Evolutionary conservation across 345 rosid genomes (phyloP).

Genomic region (Luvunga scandens): DNA sequence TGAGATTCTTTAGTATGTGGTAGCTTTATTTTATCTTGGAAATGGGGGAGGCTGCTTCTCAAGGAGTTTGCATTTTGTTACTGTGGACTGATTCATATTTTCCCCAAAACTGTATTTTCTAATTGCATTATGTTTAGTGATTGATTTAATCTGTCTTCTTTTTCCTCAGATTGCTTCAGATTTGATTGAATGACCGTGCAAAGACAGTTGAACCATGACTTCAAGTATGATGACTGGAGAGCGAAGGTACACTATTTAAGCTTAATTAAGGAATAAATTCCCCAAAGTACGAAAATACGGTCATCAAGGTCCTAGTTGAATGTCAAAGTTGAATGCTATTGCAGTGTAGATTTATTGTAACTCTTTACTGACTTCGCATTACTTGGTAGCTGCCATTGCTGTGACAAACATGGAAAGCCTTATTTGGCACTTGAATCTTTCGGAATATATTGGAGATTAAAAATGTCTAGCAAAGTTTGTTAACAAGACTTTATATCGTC

Average conservation of each 20-base stretch:
- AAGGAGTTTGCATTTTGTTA: neutral
- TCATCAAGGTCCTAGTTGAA: neutral
- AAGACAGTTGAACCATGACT: conserved; percentile 35
- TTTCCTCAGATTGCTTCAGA: conserved; percentile 27
- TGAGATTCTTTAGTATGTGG: neutral
- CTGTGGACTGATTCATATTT: neutral
- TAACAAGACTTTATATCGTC: neutral
- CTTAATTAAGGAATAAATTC: neutral
- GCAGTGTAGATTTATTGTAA: neutral
- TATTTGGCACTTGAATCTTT: neutral
- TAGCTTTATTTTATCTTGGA: neutral
- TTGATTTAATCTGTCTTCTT: neutral
- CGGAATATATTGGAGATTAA: neutral
- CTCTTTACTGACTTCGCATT: neutral
- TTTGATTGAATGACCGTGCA: conserved; percentile 50
- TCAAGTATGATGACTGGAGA: conserved; percentile 55
- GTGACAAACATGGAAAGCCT: neutral
- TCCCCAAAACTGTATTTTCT: neutral
- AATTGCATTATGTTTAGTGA: neutral
- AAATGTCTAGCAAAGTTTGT: neutral
- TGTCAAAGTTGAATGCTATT: neutral
- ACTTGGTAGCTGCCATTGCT: neutral
- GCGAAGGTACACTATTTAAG: conserved; percentile 40
- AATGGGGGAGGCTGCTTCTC: neutral
- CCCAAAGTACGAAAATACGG: neutral